A percentile compares a stretch with the other conserved stretches of the same genome.
Conservation (phyloP, 2,329 filamentous ascomycete genomes). For the Metarhizium robertsii region DNA sequence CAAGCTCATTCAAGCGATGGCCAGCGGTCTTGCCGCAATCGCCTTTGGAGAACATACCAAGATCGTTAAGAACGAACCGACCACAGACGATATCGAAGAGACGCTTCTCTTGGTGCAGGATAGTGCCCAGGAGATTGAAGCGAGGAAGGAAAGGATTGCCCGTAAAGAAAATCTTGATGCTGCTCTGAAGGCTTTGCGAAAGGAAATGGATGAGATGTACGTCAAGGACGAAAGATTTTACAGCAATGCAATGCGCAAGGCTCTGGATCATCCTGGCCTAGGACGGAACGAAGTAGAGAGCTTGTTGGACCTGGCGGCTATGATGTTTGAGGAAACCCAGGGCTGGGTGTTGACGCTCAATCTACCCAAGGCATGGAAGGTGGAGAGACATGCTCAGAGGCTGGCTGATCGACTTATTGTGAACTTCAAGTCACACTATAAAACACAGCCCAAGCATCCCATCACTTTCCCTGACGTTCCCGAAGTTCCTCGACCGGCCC, state of each 20-base stretch:
- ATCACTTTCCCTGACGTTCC: constrained; percentile 11
- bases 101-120: constrained; percentile 31
- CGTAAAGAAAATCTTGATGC: constrained; percentile 54
- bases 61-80: constrained; percentile 28
- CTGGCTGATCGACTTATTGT: constrained; percentile 26
- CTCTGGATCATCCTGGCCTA: constrained; percentile 28
- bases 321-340: constrained; percentile 36
- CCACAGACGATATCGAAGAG: constrained; percentile 26
- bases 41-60: constrained; percentile 53
- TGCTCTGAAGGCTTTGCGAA: constrained; percentile 36
- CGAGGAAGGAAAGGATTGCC: constrained; percentile 52
- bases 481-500: constrained; percentile 19
- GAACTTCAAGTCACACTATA: constrained; percentile 29
- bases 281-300: constrained; percentile 32
- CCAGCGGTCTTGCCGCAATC: constrained; percentile 50
- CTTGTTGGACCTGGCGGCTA: constrained; percentile 33
- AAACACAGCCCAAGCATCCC: constrained; percentile 23
- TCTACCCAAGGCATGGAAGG: constrained; percentile 32
- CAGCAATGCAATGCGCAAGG: constrained; percentile 33
- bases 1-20: constrained; percentile 49
- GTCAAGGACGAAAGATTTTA: constrained; percentile 27
- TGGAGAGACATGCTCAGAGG: constrained; percentile 24
- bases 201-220: constrained; percentile 35
- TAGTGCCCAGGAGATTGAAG: constrained; percentile 42
- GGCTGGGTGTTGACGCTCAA: constrained; percentile 32